Base-by-base conservation (phyloP, 2,329 filamentous ascomycete species). In the Alternaria sp. region DNA sequence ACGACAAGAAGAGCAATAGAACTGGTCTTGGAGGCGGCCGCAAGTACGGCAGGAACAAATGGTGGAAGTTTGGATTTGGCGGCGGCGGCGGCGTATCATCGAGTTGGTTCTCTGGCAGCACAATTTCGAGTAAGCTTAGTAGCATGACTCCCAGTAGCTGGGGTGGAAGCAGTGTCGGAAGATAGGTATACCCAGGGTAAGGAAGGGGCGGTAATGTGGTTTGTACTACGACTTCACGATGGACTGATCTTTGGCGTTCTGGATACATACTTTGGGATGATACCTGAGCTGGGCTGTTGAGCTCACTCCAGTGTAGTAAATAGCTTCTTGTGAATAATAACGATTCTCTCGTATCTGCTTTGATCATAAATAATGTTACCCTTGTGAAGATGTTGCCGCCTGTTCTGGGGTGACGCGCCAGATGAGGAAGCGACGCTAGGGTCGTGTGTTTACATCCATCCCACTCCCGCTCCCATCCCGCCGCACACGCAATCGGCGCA, bases 21-120 rank as follows among this genome's bases (percentile, higher is more conserved):
- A 78, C 75, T 4, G 73, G 71, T 26, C 66, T 75, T 8, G 74
- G 72, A 1, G 71, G 75, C 11, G 75, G 75, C 11, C 73, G 76
- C 60, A 68, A 63, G 11, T 63, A 60, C 25, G 61, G 61, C 8
- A 30, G 57, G 26, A 45, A 47, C 21, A 60, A 60, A 46, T 63
- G 61, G 61, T 63, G 71, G 59, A 75, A 72, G 67, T 76, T 71
- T 26, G 72, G 75, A 71, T 23, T 74, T 67, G 66, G 78, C 60
- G 75, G 76, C 2, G 75, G 76, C 2, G 37, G 37, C 14, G 74
- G 75, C 26, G 61, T 63, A 28, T 60, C 55, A 10, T 59, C 49
- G 6, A 82, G 78, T 63, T 76, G 82, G 78, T 78, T 78, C 64
- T 78, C 70, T 41, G 75, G 77, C 20, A 77, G 77, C 56, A 73